Evolutionary conservation across 306 rosid genomes (phyloP).

Genomic region (Herpetospermum pedunculosum): DNA sequence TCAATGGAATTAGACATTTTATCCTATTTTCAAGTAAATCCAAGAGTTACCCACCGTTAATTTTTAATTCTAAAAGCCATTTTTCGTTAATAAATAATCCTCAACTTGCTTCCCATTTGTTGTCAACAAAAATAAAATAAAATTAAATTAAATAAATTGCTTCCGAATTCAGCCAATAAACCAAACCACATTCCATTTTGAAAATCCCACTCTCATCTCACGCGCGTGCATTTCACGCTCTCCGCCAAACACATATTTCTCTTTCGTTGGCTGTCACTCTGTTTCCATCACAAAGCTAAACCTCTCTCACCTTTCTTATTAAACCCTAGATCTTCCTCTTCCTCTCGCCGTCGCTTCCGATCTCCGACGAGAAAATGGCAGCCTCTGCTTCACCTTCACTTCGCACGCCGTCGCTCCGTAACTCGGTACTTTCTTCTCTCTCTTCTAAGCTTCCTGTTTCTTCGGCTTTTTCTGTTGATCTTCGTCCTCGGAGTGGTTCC

Average conservation of each 20-base stretch:
- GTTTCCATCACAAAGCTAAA: neutral
- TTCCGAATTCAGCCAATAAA: neutral
- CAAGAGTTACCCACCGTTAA: neutral
- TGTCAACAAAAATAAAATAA: neutral
- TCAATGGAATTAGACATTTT: neutral
- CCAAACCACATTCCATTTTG: neutral
- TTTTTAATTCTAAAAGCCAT: neutral
- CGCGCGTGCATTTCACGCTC: neutral
- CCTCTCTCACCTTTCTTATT: neutral
- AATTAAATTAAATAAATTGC: too few species aligned
- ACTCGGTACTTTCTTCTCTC: constrained; percentile 43
- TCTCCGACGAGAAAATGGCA: constrained; percentile 24
- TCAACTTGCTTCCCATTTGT: neutral
- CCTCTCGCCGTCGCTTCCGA: neutral
- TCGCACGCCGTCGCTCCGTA: constrained; percentile 15
- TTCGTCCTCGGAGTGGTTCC: constrained; percentile 5
- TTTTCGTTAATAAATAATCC: neutral
- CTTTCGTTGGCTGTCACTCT: neutral
- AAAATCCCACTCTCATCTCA: neutral
- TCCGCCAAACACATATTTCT: neutral
- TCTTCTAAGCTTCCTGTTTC: constrained; percentile 45
- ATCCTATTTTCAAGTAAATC: constrained; percentile 1
- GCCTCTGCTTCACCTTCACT: constrained; percentile 38
- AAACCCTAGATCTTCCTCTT: neutral
- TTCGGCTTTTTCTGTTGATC: constrained; percentile 38